These are phyloP conservation scores for Drechslera avenae DNA, from an alignment of 2,329 filamentous ascomycete genomes.

Conservation along the genomic window DNA sequence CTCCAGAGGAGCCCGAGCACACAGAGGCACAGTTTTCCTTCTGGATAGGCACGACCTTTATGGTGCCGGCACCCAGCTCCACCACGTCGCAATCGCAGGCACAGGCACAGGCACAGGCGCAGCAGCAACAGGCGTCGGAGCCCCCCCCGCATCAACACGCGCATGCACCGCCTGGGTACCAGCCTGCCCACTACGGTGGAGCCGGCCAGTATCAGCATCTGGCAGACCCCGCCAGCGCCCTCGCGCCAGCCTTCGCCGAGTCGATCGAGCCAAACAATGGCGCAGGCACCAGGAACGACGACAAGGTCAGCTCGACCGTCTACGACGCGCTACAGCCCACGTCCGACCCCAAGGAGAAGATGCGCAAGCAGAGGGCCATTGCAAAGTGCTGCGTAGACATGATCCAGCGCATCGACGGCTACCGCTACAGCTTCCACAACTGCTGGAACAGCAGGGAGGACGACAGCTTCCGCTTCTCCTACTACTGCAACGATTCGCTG, in stretches of 20 bases:
- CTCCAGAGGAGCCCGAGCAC: conserved; percentile 45
- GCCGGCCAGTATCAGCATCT: conserved; percentile 31
- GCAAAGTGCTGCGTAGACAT: conserved; percentile 53
- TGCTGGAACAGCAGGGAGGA: conserved; percentile 55
- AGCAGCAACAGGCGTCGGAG: background rate
- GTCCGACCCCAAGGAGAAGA: conserved; percentile 47
- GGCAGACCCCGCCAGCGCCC: conserved; percentile 32
- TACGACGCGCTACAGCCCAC: conserved; percentile 45
- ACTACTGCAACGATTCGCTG: conserved; percentile 58
- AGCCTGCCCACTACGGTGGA: conserved; percentile 34
- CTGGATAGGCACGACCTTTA: conserved; percentile 46
- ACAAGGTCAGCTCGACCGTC: conserved; percentile 41
- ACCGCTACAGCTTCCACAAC: conserved; percentile 57
- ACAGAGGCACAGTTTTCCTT: conserved; percentile 48
- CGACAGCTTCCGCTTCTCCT: conserved; percentile 54
- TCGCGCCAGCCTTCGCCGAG: conserved; percentile 27
- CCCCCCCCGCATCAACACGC: conserved; percentile 19
- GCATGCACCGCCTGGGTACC: conserved; percentile 36
- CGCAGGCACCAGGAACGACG: conserved; percentile 22
- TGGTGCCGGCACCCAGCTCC: conserved; percentile 27
- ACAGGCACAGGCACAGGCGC: background rate
- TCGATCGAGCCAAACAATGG: conserved; percentile 10
- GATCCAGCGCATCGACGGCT: conserved; percentile 54
- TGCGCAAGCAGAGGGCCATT: conserved; percentile 54
- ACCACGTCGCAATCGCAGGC: conserved; percentile 5